These are phyloP conservation scores for Diplodia seriata DNA, from an alignment of 2,329 filamentous ascomycete species.

Conservation along the genomic window DNA sequence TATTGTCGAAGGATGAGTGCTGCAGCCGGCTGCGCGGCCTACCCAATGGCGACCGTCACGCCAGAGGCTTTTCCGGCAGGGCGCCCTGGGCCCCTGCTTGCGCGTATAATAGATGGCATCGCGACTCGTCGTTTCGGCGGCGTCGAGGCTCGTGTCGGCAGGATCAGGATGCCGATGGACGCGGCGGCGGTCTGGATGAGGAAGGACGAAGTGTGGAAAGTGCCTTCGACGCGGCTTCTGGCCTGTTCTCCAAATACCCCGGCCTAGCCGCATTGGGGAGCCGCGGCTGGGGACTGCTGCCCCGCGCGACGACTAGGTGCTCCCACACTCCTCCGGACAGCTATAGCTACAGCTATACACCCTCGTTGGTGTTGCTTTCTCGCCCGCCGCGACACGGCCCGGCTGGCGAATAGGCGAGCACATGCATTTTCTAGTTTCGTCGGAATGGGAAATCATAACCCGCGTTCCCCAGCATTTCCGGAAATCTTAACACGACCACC, in stretches of 20 bases:
- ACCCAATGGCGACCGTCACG: not conserved
- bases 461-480: not conserved
- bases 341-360: not conserved
- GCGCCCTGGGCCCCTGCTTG: not conserved
- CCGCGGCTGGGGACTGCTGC: not conserved
- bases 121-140: not conserved
- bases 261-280: constrained; percentile 3
- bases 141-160: constrained; percentile 3
- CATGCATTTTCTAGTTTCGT: not conserved
- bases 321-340: not conserved
- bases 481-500: constrained; percentile 15
- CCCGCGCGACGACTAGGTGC: not conserved
- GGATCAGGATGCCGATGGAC: not conserved
- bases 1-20: constrained; percentile 9
- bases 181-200: not conserved
- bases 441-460: constrained; percentile 5
- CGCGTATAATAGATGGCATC: not conserved
- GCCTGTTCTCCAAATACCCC: not conserved
- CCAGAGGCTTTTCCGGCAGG: no score
- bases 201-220: constrained; percentile 12
- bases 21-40: not conserved
- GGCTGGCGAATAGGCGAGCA: not conserved
- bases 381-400: constrained; percentile 1
- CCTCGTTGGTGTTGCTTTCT: not conserved
- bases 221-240: not conserved